phyloP scores from a whole-genome alignment of 192 early-diverging fungal species.

The Coemansia sp. region DNA sequence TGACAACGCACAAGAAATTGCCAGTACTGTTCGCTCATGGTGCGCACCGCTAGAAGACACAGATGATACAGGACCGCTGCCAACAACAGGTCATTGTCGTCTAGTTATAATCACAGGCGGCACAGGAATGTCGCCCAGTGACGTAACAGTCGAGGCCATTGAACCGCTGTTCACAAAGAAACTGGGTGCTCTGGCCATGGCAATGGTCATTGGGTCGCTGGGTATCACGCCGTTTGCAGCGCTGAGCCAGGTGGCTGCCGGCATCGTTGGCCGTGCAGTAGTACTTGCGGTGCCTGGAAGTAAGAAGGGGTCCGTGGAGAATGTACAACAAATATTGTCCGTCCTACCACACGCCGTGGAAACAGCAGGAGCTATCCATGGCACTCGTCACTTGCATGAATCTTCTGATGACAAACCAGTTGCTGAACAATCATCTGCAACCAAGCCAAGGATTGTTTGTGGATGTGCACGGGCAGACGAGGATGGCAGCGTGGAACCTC shows the following conservation, averaged over 20 bases:
- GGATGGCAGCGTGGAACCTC: neutral
- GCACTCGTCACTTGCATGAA: conserved; percentile 14
- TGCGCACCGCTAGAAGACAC: conserved; percentile 12
- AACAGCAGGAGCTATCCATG: conserved; percentile 20
- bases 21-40: conserved; percentile 55
- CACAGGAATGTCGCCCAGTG: conserved; percentile 86
- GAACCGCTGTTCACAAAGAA: conserved; percentile 65
- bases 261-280: conserved; percentile 60
- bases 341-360: conserved; percentile 85
- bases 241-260: conserved; percentile 75
- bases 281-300: conserved; percentile 90
- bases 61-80: neutral
- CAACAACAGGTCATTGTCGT: conserved; percentile 45
- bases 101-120: conserved; percentile 87
- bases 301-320: conserved; percentile 81
- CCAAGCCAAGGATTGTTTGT: conserved; percentile 10
- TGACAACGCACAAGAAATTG: conserved; percentile 60
- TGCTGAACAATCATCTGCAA: neutral
- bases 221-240: conserved; percentile 87
- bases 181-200: conserved; percentile 73
- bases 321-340: conserved; percentile 67
- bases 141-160: conserved; percentile 87
- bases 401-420: neutral
- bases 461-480: conserved; percentile 35
- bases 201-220: conserved; percentile 76